Percentiles rank a stretch among this genome's conserved stretches.
phyloP scores from a whole-genome alignment of 176 grass and related monocot species.

The Cymbopogon citratus region DNA sequence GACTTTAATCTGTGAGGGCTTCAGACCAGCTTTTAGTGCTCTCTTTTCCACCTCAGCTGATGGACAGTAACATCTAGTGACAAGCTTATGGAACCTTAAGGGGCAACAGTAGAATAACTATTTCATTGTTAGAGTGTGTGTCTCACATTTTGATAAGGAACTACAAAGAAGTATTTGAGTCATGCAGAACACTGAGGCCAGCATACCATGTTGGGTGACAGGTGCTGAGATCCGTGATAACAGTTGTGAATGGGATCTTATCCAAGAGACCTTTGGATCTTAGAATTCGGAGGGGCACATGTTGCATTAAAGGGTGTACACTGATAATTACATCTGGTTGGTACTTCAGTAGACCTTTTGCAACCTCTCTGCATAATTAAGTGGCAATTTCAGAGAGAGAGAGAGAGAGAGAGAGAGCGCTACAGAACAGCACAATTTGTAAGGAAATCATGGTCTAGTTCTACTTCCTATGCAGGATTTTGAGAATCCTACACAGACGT shows the following conservation, averaged over 20 bases:
- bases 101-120: constrained; percentile 43
- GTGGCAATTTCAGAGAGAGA: background rate
- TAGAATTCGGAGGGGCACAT: constrained; percentile 86
- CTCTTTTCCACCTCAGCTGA: constrained; percentile 89
- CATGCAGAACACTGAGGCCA: constrained; percentile 27
- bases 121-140: constrained; percentile 49
- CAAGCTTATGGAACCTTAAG: constrained; percentile 99
- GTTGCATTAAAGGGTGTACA: constrained; percentile 99
- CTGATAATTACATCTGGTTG: constrained; percentile 99
- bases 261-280: constrained; percentile 82
- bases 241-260: constrained; percentile 97
- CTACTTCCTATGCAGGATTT: background rate
- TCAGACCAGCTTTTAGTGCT: constrained; percentile 84
- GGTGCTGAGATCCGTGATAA: constrained; percentile 95
- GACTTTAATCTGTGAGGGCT: constrained; percentile 88
- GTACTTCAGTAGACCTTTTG: constrained; percentile 96
- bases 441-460: background rate
- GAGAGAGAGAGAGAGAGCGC: background rate
- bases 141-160: constrained; percentile 5
- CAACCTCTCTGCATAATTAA: constrained; percentile 68
- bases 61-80: constrained; percentile 98
- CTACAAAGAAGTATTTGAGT: background rate
- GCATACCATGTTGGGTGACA: constrained; percentile 98
- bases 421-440: background rate
- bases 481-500: background rate